A percentile compares a stretch with the other conserved stretches of the same genome.
Evolutionary conservation across 371 early-diverging fungal species (phyloP).

Genomic region (Paraphysoderma sedebokerense): DNA sequence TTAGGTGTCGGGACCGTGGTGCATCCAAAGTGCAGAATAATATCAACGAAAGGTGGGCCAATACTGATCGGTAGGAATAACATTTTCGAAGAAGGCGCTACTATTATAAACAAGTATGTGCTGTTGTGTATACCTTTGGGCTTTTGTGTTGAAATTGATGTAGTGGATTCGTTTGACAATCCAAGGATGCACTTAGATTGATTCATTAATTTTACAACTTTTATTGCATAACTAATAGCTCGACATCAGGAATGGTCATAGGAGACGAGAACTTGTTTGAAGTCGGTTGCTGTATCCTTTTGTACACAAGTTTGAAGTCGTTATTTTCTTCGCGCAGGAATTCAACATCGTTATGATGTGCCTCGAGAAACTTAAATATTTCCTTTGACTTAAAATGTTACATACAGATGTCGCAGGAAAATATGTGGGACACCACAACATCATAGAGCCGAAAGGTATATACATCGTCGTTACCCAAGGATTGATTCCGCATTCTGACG

Average conservation of each 20-base stretch:
- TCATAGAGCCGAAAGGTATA: conserved; percentile 46
- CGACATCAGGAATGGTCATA: conserved; percentile 23
- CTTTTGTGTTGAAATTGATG: no score
- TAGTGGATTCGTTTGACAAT: no score
- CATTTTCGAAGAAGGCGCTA: conserved; percentile 53
- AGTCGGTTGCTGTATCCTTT: conserved; percentile 52
- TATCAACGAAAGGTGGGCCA: conserved; percentile 40
- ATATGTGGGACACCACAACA: conserved; percentile 45
- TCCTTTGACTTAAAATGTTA: no score
- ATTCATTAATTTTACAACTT: no score
- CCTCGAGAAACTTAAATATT: background rate
- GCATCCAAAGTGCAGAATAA: conserved; percentile 54
- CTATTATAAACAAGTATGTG: conserved; percentile 49
- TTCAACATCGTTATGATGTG: background rate
- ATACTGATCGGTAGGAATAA: conserved; percentile 54
- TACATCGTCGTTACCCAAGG: background rate
- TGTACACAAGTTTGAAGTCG: no score
- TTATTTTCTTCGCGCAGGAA: background rate
- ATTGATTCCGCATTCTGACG: background rate
- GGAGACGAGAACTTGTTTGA: conserved; percentile 62
- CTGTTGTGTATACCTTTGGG: background rate
- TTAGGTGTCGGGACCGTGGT: conserved; percentile 38
- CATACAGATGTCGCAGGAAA: conserved; percentile 54
- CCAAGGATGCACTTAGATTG: no score
- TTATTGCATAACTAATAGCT: no score